Percentiles rank a stretch among this genome's conserved stretches.
Conservation (phyloP, 2,329 filamentous ascomycete genomes). For the Magnaporthales sp. region DNA sequence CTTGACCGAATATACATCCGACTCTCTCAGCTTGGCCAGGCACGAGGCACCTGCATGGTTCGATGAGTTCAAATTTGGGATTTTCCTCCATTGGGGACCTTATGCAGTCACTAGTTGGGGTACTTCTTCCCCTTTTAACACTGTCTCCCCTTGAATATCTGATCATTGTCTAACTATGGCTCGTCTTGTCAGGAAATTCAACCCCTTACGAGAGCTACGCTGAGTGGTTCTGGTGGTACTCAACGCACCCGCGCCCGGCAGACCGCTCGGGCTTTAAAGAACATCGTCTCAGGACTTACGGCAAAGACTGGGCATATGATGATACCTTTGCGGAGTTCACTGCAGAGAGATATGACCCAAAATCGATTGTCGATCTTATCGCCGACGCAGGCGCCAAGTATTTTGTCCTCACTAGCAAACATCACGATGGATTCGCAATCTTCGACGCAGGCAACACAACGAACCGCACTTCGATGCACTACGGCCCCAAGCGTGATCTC, state of each 20-base stretch:
- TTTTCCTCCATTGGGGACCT: slow-evolving; percentile 52
- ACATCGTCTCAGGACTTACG: slow-evolving; percentile 25
- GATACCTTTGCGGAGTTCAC: slow-evolving; percentile 25
- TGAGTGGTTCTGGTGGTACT: slow-evolving; percentile 43
- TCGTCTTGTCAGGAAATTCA: slow-evolving; percentile 18
- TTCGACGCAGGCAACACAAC: slow-evolving; percentile 30
- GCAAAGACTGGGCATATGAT: slow-evolving; percentile 13
- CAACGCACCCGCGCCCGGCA: slow-evolving; percentile 29
- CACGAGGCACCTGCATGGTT: slow-evolving; percentile 44
- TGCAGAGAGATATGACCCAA: slow-evolving; percentile 10
- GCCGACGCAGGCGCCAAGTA: slow-evolving; percentile 29
- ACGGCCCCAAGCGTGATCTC: slow-evolving; percentile 31
- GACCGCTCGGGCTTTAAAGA: slow-evolving; percentile 35
- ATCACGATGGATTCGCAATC: slow-evolving; percentile 37
- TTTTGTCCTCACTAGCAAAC: slow-evolving; percentile 37
- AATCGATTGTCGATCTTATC: slow-evolving; percentile 26
- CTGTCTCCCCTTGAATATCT: too few species aligned
- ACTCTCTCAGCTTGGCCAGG: slow-evolving; percentile 21
- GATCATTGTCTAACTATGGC: background rate
- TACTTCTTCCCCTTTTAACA: background rate
- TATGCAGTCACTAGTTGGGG: slow-evolving; percentile 51
- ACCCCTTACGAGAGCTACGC: slow-evolving; percentile 30
- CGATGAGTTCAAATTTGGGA: slow-evolving; percentile 46
- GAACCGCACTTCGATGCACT: slow-evolving; percentile 30
- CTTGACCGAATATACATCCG: slow-evolving; percentile 18